Conservation (phyloP, 31 red algal species). For the Asparagopsis taxiformis region DNA sequence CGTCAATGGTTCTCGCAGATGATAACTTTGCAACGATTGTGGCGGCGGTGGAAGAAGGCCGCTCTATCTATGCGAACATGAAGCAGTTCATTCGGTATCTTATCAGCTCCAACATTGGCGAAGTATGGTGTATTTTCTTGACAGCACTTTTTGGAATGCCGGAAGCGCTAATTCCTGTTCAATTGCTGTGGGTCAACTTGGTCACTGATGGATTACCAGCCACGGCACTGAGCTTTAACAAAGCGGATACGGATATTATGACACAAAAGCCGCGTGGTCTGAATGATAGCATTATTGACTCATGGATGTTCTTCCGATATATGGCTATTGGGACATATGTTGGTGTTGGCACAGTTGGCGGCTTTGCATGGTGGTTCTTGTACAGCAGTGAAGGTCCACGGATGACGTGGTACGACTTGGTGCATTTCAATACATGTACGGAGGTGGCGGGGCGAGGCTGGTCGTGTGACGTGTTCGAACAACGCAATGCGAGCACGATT, state of each 20-base stretch:
- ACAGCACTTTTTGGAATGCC: conserved; percentile 87
- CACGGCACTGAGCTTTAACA: conserved; percentile 95
- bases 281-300: conserved; percentile 83
- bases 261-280: conserved; percentile 81
- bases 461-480: conserved; percentile 85
- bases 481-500: conserved; percentile 81
- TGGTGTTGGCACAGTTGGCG: conserved; percentile 89
- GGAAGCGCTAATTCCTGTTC: conserved; percentile 92
- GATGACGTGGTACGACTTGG: conserved; percentile 87
- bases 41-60: conserved; percentile 96
- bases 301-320: conserved; percentile 93
- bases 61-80: conserved; percentile 98
- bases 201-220: conserved; percentile 97
- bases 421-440: conserved; percentile 54
- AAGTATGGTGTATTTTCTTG: conserved; percentile 98
- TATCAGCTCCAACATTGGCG: conserved; percentile 97
- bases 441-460: conserved; percentile 58
- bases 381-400: conserved; percentile 80
- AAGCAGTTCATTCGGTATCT: conserved; percentile 98
- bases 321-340: conserved; percentile 95
- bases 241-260: conserved; percentile 88
- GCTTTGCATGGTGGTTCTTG: conserved; percentile 97
- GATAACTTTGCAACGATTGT: conserved; percentile 99
- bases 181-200: conserved; percentile 98
- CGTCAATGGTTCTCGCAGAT: conserved; percentile 99